A percentile compares a stretch with the other conserved stretches of the same genome.
These are phyloP conservation scores for Amyloporia xantha DNA, from an alignment of 768 basidiomycete species.

Conservation along the genomic window DNA sequence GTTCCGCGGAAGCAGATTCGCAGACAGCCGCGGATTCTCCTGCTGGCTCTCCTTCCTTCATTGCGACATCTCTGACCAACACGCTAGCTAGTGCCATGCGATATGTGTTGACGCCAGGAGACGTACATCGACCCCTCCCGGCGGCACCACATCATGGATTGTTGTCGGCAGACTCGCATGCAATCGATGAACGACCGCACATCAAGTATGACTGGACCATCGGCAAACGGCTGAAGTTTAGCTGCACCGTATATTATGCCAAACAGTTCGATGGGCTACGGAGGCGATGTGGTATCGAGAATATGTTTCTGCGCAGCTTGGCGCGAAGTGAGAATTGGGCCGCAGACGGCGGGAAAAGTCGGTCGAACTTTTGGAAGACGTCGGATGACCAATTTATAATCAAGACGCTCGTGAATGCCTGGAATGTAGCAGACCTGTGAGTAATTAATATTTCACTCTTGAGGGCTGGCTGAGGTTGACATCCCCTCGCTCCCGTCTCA, in stretches of 20 bases:
- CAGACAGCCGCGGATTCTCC: constrained; percentile 6
- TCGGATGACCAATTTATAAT: constrained; percentile 72
- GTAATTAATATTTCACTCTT: constrained; percentile 18
- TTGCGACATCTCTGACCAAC: constrained; percentile 41
- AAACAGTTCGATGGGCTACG: constrained; percentile 70
- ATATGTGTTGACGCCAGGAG: constrained; percentile 40
- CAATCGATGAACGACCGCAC: constrained; percentile 69
- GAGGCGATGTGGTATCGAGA: constrained; percentile 58
- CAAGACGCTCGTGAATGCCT: constrained; percentile 80
- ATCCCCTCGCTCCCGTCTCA: constrained; percentile 18
- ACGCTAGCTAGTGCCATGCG: constrained; percentile 55
- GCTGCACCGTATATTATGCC: constrained; percentile 79
- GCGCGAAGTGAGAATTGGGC: constrained; percentile 57
- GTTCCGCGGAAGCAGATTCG: not conserved
- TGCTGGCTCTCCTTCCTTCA: constrained; percentile 3
- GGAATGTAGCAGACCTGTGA: constrained; percentile 82
- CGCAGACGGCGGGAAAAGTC: constrained; percentile 77
- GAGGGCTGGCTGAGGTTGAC: not conserved
- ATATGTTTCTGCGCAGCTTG: constrained; percentile 52
- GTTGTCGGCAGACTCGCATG: constrained; percentile 29
- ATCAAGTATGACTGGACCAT: constrained; percentile 80
- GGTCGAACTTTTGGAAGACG: constrained; percentile 78
- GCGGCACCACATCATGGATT: constrained; percentile 45
- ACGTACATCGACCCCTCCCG: constrained; percentile 22
- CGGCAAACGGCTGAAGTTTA: constrained; percentile 67